Evolutionary conservation across 352 stramenopile genomes (phyloP).

Genomic region (Globisporangium abappressorium): DNA sequence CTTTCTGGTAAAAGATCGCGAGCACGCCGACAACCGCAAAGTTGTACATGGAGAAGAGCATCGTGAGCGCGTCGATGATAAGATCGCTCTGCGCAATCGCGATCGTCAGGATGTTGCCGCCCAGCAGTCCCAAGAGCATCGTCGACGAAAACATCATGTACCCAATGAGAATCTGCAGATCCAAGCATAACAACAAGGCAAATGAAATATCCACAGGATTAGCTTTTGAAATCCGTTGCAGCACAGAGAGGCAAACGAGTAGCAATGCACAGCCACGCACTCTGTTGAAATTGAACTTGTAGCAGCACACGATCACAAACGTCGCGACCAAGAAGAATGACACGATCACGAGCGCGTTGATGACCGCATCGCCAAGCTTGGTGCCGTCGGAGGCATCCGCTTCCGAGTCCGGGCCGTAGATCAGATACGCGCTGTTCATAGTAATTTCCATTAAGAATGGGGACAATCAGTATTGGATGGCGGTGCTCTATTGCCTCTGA

Average conservation of each 20-base stretch:
- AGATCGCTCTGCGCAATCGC: constrained; percentile 58
- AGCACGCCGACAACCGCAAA: constrained; percentile 90
- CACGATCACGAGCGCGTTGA: constrained; percentile 90
- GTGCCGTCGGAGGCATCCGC: constrained; percentile 51
- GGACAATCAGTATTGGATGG: not conserved
- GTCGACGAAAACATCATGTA: constrained; percentile 91
- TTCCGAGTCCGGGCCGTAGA: constrained; percentile 67
- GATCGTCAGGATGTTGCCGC: constrained; percentile 83
- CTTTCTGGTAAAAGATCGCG: constrained; percentile 90
- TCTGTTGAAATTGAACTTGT: constrained; percentile 88
- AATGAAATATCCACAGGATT: not conserved
- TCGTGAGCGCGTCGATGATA: constrained; percentile 56
- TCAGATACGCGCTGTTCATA: constrained; percentile 61
- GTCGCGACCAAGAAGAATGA: constrained; percentile 87
- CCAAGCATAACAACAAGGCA: not conserved
- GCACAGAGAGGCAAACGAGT: not conserved
- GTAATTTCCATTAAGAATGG: not conserved
- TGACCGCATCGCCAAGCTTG: constrained; percentile 68
- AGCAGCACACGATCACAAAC: constrained; percentile 89
- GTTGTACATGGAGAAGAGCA: constrained; percentile 89
- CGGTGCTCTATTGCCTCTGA: not conserved
- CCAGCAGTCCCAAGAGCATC: constrained; percentile 82
- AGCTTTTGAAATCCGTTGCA: not conserved
- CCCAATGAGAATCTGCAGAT: constrained; percentile 60
- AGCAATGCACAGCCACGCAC: constrained; percentile 22